Base-by-base conservation (phyloP, 495 filamentous ascomycete genomes). In the Penicillium nucicola region DNA sequence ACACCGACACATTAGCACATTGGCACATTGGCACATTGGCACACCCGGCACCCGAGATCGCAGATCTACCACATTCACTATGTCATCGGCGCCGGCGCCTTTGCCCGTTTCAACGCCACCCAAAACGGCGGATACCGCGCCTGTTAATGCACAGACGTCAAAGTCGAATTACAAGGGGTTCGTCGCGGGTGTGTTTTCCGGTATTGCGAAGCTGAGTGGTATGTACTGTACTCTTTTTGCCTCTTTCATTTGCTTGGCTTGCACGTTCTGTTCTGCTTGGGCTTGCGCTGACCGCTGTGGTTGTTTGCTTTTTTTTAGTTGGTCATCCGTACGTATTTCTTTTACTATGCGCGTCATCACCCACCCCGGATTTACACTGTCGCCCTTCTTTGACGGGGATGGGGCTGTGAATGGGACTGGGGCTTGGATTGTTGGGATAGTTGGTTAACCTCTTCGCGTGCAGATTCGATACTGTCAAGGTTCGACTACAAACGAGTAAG, bases 401-500 rank as follows among this genome's bases (percentile, higher is more conserved):
- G 2, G 7, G 25, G 10, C 25, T 28, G 5, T 28, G 25, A 28
- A n/a, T n/a, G n/a, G n/a, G n/a, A n/a, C n/a, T n/a, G n/a, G n/a
- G n/a, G n/a, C n/a, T n/a, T n/a, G n/a, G n/a, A n/a, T n/a, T n/a
- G n/a, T 6, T 23, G 14, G 13, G 10, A 2, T 18, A 12, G 0
- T 4, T 20, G 14, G 18, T 31, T 48, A 31, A 48, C 37, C 4
- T 28, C 25, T 23, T 38, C 61, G 51, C 14, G 14, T 15, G 22
- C 52, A 80, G 77, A 55, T 97, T 97, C 76, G 92, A 97, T 66
- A 97, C 92, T 0, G 84, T 97, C 67, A 97, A 97, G 70, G 92
- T 97, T 53, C 88, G 93, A 18, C 75, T 98, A 17, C 93, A 98
- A 66, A 97, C 93, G n/a, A 87, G 87, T 41, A 70, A 83, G 56